phyloP scores from a whole-genome alignment of 108 stramenopile genomes.

The Skeletonema tropicum region DNA sequence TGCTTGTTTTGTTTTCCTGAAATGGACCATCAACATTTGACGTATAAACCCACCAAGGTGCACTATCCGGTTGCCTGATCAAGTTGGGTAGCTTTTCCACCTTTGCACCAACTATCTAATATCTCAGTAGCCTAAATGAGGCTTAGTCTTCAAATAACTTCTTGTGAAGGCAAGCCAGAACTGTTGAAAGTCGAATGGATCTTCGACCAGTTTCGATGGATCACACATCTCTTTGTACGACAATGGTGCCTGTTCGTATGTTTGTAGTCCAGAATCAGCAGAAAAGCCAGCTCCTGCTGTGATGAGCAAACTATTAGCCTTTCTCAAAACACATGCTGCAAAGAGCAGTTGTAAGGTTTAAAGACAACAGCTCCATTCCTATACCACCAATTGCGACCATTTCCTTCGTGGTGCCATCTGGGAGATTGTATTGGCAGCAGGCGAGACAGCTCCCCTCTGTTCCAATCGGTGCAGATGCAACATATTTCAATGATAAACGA shows the following conservation, averaged over 20 bases:
- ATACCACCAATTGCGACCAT: constrained; percentile 52
- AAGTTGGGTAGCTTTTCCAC: constrained; percentile 23
- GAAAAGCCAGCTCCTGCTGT: constrained; percentile 62
- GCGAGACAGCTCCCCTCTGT: constrained; percentile 43
- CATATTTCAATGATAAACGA: constrained; percentile 8
- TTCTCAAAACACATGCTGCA: constrained; percentile 36
- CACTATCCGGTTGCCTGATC: neutral
- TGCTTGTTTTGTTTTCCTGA: constrained; percentile 23
- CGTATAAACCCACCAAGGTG: constrained; percentile 59
- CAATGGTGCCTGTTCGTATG: constrained; percentile 44
- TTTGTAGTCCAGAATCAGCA: constrained; percentile 54
- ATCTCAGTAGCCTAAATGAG: constrained; percentile 65
- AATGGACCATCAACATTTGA: constrained; percentile 68
- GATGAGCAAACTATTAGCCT: constrained; percentile 52
- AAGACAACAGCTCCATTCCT: constrained; percentile 49
- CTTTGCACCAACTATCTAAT: constrained; percentile 53
- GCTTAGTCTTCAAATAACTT: constrained; percentile 44
- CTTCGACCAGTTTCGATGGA: constrained; percentile 30
- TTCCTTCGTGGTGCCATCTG: constrained; percentile 13
- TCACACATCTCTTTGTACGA: constrained; percentile 54
- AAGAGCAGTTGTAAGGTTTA: constrained; percentile 16
- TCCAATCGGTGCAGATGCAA: constrained; percentile 28
- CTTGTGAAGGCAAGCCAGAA: constrained; percentile 54
- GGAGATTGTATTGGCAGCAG: constrained; percentile 9
- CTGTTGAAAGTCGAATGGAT: constrained; percentile 40